Evolutionary conservation across 1,284 basidiomycete genomes (phyloP).

Genomic region (Trichosporon inkin): DNA sequence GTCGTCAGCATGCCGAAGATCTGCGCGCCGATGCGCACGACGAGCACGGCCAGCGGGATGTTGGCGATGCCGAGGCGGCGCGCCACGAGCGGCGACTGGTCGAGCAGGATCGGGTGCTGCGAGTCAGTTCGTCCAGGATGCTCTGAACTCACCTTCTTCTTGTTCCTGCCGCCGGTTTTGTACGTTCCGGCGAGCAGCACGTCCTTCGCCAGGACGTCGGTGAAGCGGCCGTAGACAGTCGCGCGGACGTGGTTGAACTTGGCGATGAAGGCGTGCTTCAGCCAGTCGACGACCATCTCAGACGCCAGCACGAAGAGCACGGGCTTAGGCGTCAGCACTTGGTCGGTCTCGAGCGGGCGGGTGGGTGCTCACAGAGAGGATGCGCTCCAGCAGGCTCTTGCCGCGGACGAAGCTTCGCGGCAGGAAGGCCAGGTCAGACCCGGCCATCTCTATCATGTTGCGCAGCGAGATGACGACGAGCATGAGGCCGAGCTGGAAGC

Average conservation of each 20-base stretch:
- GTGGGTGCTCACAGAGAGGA: constrained; percentile 68
- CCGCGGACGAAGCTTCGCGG: constrained; percentile 82
- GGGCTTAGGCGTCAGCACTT: constrained; percentile 57
- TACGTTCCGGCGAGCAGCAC: constrained; percentile 68
- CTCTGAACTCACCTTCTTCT: constrained; percentile 58
- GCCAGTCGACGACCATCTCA: constrained; percentile 95
- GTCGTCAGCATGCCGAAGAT: constrained; percentile 63
- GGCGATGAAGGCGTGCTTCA: constrained; percentile 98
- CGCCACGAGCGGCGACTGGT: constrained; percentile 91
- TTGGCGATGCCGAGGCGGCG: constrained; percentile 91
- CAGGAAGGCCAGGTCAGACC: constrained; percentile 75
- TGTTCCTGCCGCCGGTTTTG: constrained; percentile 12
- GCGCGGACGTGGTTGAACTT: constrained; percentile 94
- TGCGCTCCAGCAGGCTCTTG: constrained; percentile 67
- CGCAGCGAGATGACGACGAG: constrained; percentile 85
- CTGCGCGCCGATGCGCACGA: constrained; percentile 82
- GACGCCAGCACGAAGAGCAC: constrained; percentile 85
- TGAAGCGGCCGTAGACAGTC: constrained; percentile 91
- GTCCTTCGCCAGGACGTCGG: constrained; percentile 92
- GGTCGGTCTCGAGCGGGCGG: no score
- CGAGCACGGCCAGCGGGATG: constrained; percentile 83
- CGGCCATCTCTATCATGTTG: constrained; percentile 91
- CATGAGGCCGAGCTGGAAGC: constrained; percentile 91
- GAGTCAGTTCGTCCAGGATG: constrained; percentile 11
- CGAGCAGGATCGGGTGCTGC: constrained; percentile 73